Conservation (phyloP, 2,329 filamentous ascomycete species). For the Myotisia sp. region DNA sequence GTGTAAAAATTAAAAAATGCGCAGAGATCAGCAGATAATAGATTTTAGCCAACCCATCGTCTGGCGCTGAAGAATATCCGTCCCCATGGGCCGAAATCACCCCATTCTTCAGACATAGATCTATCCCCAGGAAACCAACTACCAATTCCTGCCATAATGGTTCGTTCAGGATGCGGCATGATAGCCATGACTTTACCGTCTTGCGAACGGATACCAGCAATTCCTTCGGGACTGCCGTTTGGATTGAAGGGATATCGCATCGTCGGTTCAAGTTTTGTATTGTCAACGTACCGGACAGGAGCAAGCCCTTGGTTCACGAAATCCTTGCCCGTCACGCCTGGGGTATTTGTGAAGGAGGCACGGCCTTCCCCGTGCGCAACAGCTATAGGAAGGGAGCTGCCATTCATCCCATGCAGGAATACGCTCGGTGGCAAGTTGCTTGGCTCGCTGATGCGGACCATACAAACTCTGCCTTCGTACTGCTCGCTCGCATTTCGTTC, state of each 20-base stretch:
- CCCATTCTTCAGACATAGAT: slow-evolving; percentile 46
- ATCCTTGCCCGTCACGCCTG: slow-evolving; percentile 28
- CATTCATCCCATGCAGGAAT: slow-evolving; percentile 80
- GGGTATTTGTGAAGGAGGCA: slow-evolving; percentile 50
- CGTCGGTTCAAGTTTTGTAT: slow-evolving; percentile 53
- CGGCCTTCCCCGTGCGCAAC: slow-evolving; percentile 86
- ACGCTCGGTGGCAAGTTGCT: slow-evolving; percentile 48
- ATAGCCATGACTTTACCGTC: slow-evolving; percentile 73
- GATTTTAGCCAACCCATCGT: slow-evolving; percentile 68
- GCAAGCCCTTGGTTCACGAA: slow-evolving; percentile 56
- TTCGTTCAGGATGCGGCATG: slow-evolving; percentile 93
- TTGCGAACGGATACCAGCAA: slow-evolving; percentile 62
- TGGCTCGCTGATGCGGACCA: slow-evolving; percentile 64
- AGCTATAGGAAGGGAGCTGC: slow-evolving; percentile 67
- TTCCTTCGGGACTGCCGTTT: slow-evolving; percentile 69
- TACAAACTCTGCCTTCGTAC: slow-evolving; percentile 76
- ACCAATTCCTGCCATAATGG: slow-evolving; percentile 61
- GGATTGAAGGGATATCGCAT: slow-evolving; percentile 80
- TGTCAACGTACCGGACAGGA: slow-evolving; percentile 74
- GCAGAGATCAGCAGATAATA: no score
- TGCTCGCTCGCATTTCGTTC: slow-evolving; percentile 73
- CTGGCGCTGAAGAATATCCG: slow-evolving; percentile 77
- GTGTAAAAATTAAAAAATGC: no score
- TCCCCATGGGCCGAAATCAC: slow-evolving; percentile 71
- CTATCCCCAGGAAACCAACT: slow-evolving; percentile 57